These are phyloP conservation scores for Aspergillus uvarum DNA, from an alignment of 2,329 filamentous ascomycete species.

Conservation along the genomic window DNA sequence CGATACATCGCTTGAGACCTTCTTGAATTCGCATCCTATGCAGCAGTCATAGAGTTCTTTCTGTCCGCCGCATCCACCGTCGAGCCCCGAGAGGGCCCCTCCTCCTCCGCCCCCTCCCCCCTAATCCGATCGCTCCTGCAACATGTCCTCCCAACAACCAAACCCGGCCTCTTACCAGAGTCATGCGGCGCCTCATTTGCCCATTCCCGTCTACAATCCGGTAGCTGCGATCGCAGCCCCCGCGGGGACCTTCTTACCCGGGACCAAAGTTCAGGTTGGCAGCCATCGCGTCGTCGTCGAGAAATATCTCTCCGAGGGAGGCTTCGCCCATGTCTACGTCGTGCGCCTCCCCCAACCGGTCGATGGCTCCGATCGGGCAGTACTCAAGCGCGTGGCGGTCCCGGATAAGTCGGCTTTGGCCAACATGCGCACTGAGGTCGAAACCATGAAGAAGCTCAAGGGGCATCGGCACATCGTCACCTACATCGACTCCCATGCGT, in stretches of 20 bases:
- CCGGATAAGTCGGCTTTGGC: conserved; percentile 92
- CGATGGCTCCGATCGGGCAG: conserved; percentile 75
- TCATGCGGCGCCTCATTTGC: conserved; percentile 30
- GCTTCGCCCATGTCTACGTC: conserved; percentile 97
- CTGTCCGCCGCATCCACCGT: conserved; percentile 3
- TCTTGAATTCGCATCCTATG: conserved; percentile 5
- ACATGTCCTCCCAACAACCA: conserved; percentile 36
- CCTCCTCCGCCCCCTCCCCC: conserved; percentile 11
- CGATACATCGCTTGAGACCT: not conserved
- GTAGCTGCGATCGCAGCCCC: conserved; percentile 45
- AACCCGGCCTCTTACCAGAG: conserved; percentile 30
- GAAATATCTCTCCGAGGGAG: conserved; percentile 96
- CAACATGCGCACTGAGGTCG: conserved; percentile 96
- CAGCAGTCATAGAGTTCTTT: conserved; percentile 23
- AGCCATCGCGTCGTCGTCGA: conserved; percentile 90
- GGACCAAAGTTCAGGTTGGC: conserved; percentile 96
- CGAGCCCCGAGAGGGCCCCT: conserved; percentile 27
- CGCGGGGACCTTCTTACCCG: conserved; percentile 85
- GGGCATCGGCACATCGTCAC: conserved; percentile 95
- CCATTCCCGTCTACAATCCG: conserved; percentile 35
- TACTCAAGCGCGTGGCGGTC: conserved; percentile 92
- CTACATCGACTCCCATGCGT: conserved; percentile 97
- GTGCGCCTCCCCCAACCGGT: conserved; percentile 79
- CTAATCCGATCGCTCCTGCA: not conserved
- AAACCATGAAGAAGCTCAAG: conserved; percentile 99